Base-by-base conservation (phyloP, 345 rosid genomes). In the Leavenworthia alabamica region DNA sequence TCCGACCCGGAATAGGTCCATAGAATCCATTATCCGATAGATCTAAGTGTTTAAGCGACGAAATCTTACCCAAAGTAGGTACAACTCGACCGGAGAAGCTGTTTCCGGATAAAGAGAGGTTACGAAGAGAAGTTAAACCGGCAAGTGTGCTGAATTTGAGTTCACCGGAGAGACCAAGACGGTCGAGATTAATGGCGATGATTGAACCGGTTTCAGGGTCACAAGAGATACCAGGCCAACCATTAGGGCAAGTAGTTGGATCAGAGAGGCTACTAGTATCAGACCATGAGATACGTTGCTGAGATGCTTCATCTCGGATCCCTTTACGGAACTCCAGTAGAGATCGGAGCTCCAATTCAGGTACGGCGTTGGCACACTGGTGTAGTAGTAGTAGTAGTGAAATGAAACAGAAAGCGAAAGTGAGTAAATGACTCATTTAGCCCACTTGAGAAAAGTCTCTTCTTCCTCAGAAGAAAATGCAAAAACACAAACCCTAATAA, bases 311-410 rank as follows among this genome's bases (percentile, higher is more conserved):
- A 39, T 27, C 43, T 1, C 55, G 73, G 68, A 92, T 89, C 3
- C 98, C 97, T 66, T 92, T 92, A 49, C 80, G 86, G 82, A 92
- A 92, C 80, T 89, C 97, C 6, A 92, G 82, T 1, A 92, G 75
- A 39, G 80, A 76, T 72, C 82, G 74, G 73, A 84, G 72, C 75
- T 92, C 98, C 11, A 52, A 42, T 2, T 70, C 76, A 19, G 83
- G 19, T 7, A 45, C 77, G 56, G 79, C 67, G 59, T 41, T 56
- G 44, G 46, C 45, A 32, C 62, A 47, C 52, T 67, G 14, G 39
- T 12, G 3, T 15, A 51, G 40, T 36, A 67, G 3, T 15, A 51
- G 40, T 36, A 67, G 33, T 3, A 70, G 65, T 54, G 71, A 63
- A 53, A 47, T 9, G 64, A 72, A 68, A 72, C 4, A 72, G 61